Conservation (phyloP, 306 rosid genomes). For the Medicago arabica region DNA sequence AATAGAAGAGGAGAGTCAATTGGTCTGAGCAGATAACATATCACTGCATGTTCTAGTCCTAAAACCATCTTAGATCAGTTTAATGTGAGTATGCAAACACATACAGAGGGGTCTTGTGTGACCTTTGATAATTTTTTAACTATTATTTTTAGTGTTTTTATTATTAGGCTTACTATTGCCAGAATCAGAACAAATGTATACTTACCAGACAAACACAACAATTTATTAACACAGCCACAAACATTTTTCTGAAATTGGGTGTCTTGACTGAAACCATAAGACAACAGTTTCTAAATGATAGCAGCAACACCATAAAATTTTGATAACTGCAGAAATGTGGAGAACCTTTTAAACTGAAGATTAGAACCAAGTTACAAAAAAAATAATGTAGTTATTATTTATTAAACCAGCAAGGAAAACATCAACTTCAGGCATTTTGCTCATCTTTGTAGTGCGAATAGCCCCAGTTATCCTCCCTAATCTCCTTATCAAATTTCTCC, state of each 20-base stretch:
- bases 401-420: constrained; percentile 54
- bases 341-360: constrained; percentile 24
- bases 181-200: not conserved
- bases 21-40: no score
- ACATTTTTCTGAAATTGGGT: constrained; percentile 37
- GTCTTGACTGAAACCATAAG: constrained; percentile 29
- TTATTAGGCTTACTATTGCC: not conserved
- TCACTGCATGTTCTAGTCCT: not conserved
- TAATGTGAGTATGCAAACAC: not conserved
- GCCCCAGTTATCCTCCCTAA: constrained; percentile 92
- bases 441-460: constrained; percentile 52
- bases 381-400: constrained; percentile 60
- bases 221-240: constrained; percentile 33
- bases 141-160: not conserved
- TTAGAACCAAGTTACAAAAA: constrained; percentile 43
- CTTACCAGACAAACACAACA: not conserved
- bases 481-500: constrained; percentile 94
- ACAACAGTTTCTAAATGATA: constrained; percentile 17
- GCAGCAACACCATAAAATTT: constrained; percentile 36
- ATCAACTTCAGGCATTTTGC: constrained; percentile 47
- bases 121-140: not conserved
- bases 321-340: constrained; percentile 35
- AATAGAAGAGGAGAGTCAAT: not conserved
- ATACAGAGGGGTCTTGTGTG: not conserved
- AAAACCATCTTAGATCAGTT: not conserved